phyloP scores from a whole-genome alignment of 75 land plant species.

The Pseudotsuga menziesii region DNA sequence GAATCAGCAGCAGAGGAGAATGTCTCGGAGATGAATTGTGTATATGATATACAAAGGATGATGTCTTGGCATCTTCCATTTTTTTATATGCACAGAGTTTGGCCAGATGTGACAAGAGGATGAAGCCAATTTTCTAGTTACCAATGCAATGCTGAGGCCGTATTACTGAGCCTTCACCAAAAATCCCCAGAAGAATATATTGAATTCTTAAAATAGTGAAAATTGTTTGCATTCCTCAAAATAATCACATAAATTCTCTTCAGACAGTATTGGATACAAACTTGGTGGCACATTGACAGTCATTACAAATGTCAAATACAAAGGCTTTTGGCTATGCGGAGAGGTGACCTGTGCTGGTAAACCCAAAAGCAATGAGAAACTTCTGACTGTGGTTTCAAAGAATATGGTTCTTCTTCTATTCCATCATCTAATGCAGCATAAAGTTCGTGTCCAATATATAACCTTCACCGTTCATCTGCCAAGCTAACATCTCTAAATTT shows the following conservation, averaged over 20 bases:
- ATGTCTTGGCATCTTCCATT: no score
- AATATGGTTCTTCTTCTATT: not conserved
- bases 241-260: not conserved
- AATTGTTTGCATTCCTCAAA: no score
- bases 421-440: not conserved
- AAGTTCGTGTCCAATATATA: not conserved
- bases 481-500: not conserved
- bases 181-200: no score
- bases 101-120: no score
- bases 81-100: no score
- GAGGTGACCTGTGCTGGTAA: not conserved
- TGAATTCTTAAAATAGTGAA: no score
- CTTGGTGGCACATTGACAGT: not conserved
- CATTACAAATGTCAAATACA: not conserved
- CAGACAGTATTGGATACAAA: not conserved
- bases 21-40: no score
- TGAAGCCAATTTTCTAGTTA: no score
- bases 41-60: no score
- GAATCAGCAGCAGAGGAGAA: no score
- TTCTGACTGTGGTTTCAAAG: not conserved
- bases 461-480: not conserved
- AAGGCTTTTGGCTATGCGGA: not conserved
- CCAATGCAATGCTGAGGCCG: no score
- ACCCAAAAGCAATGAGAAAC: not conserved
- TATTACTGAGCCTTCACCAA: no score